Evolutionary conservation across 306 rosid genomes (phyloP), one percentile per base, ranked within the genome.

Genomic region (Vigna unguiculata): DNA sequence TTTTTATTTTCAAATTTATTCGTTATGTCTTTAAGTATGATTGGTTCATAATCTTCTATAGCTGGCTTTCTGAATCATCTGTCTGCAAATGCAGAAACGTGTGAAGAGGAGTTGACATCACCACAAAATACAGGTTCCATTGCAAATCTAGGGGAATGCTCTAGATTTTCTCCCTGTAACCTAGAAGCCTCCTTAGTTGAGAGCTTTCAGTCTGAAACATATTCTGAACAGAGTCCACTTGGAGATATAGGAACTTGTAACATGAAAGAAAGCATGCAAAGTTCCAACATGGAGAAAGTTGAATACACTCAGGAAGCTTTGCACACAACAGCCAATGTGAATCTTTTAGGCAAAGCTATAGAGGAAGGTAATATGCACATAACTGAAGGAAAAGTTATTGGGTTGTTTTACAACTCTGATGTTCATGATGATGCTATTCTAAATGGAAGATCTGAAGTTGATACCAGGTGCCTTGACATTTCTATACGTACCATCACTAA

Each of bases 241-340:
- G 82, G 65, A 22, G 48, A 48, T 48, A 30, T 34, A 40, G 78
- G 65, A 41, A 30, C 47, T 52, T 71, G 38, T 53, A 19, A 72
- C 51, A 17, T 41, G 59, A 51, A 58, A 32, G 77, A 60, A 20
- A 59, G 30, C 54, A 48, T 52, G 28, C 71, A 47, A 6, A 19
- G 49, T 45, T 25, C 8, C 20, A 58, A 45, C 21, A 32, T 52
- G 32, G 66, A 61, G 71, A 51, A 19, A 20, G 61, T 22, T 55
- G 71, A 48, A 34, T 17, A 32, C 22, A n/a, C 21, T 46, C 21
- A 28, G 16, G 69, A 17, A 7, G 9, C 11, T n/a, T 51, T 51
- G 22, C 57, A 51, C 0, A 51, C 57, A 51, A 7, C 3, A 52
- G 12, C 9, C 11, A 19, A 49, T 52, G 25, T 17, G 24, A 19